A percentile compares a stretch with the other conserved stretches of the same genome.
Evolutionary conservation across 2,329 filamentous ascomycete species (phyloP).

Genomic region (Alternaria novae-zelandiae): DNA sequence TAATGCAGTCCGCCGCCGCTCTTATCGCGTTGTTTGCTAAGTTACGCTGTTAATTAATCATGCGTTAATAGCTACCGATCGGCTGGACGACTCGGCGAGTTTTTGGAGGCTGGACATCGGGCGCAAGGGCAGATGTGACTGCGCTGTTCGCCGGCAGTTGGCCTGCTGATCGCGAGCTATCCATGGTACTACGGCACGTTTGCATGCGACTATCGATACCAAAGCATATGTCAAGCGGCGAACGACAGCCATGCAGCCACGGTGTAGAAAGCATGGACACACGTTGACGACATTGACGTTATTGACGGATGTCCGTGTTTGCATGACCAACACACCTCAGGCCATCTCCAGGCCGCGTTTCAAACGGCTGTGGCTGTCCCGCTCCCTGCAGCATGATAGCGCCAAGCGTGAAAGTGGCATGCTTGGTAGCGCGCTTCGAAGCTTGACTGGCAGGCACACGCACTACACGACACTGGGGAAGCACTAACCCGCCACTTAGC

Average conservation of each 20-base stretch:
- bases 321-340: not conserved
- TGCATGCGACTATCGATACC: not conserved
- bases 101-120: not conserved
- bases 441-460: constrained; percentile 31
- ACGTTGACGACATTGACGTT: not conserved
- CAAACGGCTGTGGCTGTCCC: constrained; percentile 29
- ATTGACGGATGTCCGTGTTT: constrained; percentile 3
- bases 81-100: not conserved
- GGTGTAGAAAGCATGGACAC: not conserved
- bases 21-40: not conserved
- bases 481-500: constrained; percentile 3
- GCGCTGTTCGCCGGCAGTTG: not conserved
- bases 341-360: not conserved
- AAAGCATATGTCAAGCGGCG: not conserved
- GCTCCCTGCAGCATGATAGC: constrained; percentile 23
- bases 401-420: constrained; percentile 34
- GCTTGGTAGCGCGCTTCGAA: constrained; percentile 28
- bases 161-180: not conserved
- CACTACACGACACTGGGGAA: constrained; percentile 13
- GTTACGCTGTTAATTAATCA: not conserved
- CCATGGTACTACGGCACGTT: not conserved
- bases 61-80: not conserved
- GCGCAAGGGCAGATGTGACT: not conserved
- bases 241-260: not conserved
- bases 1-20: constrained; percentile 14